Conservation (phyloP, 495 filamentous ascomycete species). For the Thozetella sp. region DNA sequence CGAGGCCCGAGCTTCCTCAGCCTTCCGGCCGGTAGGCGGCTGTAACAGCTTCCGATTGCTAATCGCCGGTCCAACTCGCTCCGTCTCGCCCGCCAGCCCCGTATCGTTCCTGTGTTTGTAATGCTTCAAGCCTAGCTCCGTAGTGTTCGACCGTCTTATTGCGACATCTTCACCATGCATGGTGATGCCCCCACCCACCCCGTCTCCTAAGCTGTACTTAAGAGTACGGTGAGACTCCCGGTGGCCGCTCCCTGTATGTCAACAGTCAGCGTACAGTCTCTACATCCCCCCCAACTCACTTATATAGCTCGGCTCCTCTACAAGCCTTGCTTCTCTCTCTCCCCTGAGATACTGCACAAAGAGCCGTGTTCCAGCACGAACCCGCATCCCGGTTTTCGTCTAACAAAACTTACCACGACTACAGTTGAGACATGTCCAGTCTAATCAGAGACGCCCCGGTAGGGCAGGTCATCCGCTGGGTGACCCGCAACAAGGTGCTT, state of each 20-base stretch:
- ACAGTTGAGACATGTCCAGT: too few relatives aligned
- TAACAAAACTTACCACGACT: too few relatives aligned
- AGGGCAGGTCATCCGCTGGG: conserved; percentile 54
- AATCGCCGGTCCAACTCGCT: not conserved
- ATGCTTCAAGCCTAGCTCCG: not conserved
- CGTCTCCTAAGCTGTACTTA: not conserved
- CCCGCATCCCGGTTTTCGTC: too few relatives aligned
- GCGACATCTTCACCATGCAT: not conserved
- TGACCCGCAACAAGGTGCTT: conserved; percentile 47
- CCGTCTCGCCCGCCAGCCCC: not conserved
- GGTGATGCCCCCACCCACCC: not conserved
- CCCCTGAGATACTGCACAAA: too few relatives aligned
- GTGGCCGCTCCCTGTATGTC: conserved; percentile 27
- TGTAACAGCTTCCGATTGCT: not conserved
- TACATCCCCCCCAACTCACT: not conserved
- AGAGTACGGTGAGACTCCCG: not conserved
- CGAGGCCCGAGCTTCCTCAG: too few relatives aligned
- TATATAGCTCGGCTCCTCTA: too few relatives aligned
- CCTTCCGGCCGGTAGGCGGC: not conserved
- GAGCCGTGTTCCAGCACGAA: too few relatives aligned
- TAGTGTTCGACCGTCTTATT: not conserved
- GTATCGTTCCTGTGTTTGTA: not conserved
- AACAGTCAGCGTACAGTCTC: not conserved
- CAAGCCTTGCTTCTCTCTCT: not conserved
- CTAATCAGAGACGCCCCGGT: conserved; percentile 47